phyloP scores from a whole-genome alignment of 805 yeast species.

The Zygosaccharomyces lentus region DNA sequence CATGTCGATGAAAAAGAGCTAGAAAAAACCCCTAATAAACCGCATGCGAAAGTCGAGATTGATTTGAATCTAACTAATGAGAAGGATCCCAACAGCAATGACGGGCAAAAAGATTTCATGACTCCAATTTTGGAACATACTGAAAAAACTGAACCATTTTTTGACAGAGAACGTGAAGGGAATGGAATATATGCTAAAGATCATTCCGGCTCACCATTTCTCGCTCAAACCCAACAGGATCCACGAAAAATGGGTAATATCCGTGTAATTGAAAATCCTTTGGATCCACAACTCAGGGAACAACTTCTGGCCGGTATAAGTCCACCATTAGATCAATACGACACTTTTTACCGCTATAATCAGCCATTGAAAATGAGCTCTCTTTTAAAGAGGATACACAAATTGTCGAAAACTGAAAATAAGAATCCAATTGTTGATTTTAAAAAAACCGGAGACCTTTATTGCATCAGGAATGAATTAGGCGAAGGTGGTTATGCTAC shows the following conservation, averaged over 20 bases:
- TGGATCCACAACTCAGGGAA: constrained; percentile 40
- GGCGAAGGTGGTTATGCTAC: constrained; percentile 82
- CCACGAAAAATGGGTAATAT: background rate
- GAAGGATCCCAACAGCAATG: background rate
- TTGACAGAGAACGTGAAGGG: constrained; percentile 14
- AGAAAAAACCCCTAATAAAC: constrained; percentile 7
- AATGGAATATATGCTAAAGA: constrained; percentile 9
- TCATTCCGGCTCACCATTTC: constrained; percentile 27
- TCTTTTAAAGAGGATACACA: constrained; percentile 37
- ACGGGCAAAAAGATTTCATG: constrained; percentile 22
- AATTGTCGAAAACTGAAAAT: constrained; percentile 37
- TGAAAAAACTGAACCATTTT: constrained; percentile 11
- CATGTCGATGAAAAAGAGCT: background rate
- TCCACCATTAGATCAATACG: constrained; percentile 36
- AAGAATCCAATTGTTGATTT: constrained; percentile 35
- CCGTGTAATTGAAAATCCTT: constrained; percentile 38
- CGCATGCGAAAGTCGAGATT: background rate
- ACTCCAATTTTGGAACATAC: constrained; percentile 31
- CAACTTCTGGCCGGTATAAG: constrained; percentile 38
- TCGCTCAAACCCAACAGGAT: constrained; percentile 27
- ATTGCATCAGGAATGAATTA: constrained; percentile 43
- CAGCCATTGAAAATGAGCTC: constrained; percentile 36
- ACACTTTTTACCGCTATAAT: constrained; percentile 33
- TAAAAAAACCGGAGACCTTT: constrained; percentile 33
- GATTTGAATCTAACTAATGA: background rate